Evolutionary conservation across 768 basidiomycete species (phyloP), one percentile per base, ranked within the genome.

Genomic region (Multifurca ochricompacta): DNA sequence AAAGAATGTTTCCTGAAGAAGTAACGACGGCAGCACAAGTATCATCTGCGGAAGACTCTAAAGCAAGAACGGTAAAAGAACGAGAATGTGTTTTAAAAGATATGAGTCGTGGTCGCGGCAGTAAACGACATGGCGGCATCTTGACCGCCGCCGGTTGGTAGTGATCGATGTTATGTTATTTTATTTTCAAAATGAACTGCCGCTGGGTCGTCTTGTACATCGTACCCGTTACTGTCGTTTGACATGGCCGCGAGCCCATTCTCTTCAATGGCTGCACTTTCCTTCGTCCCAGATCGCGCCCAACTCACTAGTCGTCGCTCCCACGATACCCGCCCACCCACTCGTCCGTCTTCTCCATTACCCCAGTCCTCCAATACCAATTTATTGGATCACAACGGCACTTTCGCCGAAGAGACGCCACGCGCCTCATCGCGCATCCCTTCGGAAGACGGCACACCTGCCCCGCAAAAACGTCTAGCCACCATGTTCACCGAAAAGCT

Each of bases 21-120:
- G 80, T 78, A 32, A 99, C 86, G 46, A 98, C 75, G 0, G 94
- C 87, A 14, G 85, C 91, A 62, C 92, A 95, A 1, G 92, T 89
- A 65, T 98, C 96, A 67, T 99, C 95, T 13, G 92, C 91, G 11
- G 91, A 93, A 1, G 85, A 84, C 68, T 96, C 93, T 34, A 95
- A 63, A 7, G 81, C 86, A 7, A 90, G 76, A 13, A 89, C 81
- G 1, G 80, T 86, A 63, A 88, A 82, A 2, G 14, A 41, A 21
- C 60, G n/a, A n/a, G n/a, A n/a, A n/a, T n/a, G n/a, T n/a, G 56
- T 41, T 6, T 37, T 41, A 37, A 31, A 36, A 21, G 53, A 37
- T 23, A 36, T 5, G n/a, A 31, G 36, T 37, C 9, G 44, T 13
- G 13, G 21, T 25, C 40, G 41, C 27, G 23, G 14, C 41, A 11